These are phyloP conservation scores for Fusarium euwallaceae DNA, from an alignment of 2,329 filamentous ascomycete species.

Conservation along the genomic window DNA sequence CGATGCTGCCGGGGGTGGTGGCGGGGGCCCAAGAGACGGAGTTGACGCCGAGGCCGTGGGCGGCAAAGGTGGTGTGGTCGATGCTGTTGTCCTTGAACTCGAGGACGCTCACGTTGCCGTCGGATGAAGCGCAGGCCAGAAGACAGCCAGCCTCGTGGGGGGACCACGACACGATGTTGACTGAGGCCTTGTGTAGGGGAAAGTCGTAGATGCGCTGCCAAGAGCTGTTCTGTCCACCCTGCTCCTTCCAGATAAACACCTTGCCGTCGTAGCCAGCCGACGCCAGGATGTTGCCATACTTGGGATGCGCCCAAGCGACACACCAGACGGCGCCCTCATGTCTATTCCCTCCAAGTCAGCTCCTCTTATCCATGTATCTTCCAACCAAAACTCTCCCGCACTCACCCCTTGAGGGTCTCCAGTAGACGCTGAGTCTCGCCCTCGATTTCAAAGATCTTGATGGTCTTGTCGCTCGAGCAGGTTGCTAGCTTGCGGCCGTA, in stretches of 20 bases:
- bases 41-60: conserved; percentile 95
- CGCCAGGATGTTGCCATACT: conserved; percentile 97
- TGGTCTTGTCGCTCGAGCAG: conserved; percentile 97
- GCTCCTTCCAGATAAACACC: conserved; percentile 98
- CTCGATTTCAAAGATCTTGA: conserved; percentile 99
- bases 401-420: conserved; percentile 94
- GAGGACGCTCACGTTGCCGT: conserved; percentile 92
- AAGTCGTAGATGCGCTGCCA: conserved; percentile 95
- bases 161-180: conserved; percentile 98
- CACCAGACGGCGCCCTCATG: conserved; percentile 99
- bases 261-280: conserved; percentile 97
- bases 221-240: conserved; percentile 66
- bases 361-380: neutral
- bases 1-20: conserved; percentile 84
- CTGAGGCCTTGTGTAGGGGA: conserved; percentile 91
- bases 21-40: conserved; percentile 95
- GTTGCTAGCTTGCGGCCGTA: conserved; percentile 96
- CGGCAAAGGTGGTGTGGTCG: conserved; percentile 89
- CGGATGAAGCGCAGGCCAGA: conserved; percentile 92
- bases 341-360: conserved; percentile 59
- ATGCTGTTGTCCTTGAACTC: conserved; percentile 98
- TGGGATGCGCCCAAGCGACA: conserved; percentile 97
- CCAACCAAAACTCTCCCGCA: conserved; percentile 7
- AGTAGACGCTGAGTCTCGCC: conserved; percentile 89
- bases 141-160: conserved; percentile 96